A percentile compares a stretch with the other conserved stretches of the same genome.
Conservation (phyloP, 345 rosid species). For the Gossypium bickii region DNA sequence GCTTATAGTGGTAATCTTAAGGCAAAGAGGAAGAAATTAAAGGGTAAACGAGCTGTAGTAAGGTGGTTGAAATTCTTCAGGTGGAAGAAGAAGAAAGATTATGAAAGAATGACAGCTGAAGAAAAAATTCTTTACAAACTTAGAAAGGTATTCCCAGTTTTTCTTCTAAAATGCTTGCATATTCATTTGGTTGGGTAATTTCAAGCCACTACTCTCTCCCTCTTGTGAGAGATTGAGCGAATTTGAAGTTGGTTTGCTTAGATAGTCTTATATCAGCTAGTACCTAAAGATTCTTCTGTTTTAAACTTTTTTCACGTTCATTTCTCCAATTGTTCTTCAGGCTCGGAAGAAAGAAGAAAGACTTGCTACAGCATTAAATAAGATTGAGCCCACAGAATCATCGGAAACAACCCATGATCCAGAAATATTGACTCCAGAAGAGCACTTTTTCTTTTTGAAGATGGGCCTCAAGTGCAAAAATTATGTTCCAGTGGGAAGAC, state of each 20-base stretch:
- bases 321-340: constrained; percentile 26
- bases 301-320: not conserved
- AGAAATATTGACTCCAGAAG: constrained; percentile 91
- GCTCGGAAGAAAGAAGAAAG: constrained; percentile 83
- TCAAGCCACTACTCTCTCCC: not conserved
- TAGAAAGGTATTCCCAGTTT: constrained; percentile 43
- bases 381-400: constrained; percentile 72
- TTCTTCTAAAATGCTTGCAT: constrained; percentile 5
- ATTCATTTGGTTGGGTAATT: not conserved
- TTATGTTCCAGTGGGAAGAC: constrained; percentile 87
- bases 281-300: not conserved
- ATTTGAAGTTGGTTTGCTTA: constrained; percentile 1
- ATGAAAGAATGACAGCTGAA: constrained; percentile 81
- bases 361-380: constrained; percentile 59
- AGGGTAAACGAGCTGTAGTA: constrained; percentile 86
- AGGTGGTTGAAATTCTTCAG: constrained; percentile 86
- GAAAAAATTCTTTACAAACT: constrained; percentile 75
- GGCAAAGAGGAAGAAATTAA: constrained; percentile 64
- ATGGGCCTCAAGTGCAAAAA: constrained; percentile 92
- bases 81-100: constrained; percentile 93
- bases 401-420: constrained; percentile 78
- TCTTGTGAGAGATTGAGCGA: not conserved
- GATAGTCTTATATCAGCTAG: not conserved
- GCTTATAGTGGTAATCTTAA: constrained; percentile 32
- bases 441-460: constrained; percentile 80